These are phyloP conservation scores for Mimosa pudica DNA, from an alignment of 306 rosid species.

Conservation along the genomic window DNA sequence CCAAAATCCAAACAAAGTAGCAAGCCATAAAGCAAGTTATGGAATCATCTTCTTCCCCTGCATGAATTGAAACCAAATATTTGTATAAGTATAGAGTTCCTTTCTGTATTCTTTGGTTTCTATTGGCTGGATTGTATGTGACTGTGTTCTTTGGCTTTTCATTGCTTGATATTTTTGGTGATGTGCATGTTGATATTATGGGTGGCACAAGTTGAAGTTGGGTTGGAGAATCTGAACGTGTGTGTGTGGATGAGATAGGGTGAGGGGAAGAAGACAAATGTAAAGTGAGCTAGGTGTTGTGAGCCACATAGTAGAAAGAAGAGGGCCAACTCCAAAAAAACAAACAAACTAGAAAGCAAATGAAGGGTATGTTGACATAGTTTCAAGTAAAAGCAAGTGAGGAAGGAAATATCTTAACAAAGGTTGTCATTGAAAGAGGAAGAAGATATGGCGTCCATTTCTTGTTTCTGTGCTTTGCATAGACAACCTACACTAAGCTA, in stretches of 20 bases:
- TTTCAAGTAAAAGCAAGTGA: not conserved
- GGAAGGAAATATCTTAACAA: slow-evolving; percentile 7
- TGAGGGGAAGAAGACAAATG: not conserved
- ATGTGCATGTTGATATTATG: not conserved
- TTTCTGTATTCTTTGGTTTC: not conserved
- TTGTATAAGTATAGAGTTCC: not conserved
- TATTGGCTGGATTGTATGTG: not conserved
- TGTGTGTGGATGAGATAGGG: not conserved
- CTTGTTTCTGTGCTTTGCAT: slow-evolving; percentile 26
- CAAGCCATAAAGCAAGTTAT: not conserved
- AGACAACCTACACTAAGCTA: slow-evolving; percentile 37
- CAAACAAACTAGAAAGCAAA: not conserved
- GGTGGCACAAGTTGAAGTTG: too few species aligned
- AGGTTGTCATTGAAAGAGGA: slow-evolving; percentile 12
- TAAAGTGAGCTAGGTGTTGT: not conserved
- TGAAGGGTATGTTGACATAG: not conserved
- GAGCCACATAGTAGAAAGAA: slow-evolving; percentile 2
- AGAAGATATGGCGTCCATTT: slow-evolving; percentile 59
- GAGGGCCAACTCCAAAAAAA: not conserved
- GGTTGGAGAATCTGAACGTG: not conserved
- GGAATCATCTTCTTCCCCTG: not conserved
- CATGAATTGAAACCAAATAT: not conserved
- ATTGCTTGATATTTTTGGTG: not conserved
- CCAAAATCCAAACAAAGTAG: not conserved
- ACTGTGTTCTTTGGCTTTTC: not conserved